Base-by-base conservation (phyloP, 345 rosid species). In the Cardamine resedifolia region DNA sequence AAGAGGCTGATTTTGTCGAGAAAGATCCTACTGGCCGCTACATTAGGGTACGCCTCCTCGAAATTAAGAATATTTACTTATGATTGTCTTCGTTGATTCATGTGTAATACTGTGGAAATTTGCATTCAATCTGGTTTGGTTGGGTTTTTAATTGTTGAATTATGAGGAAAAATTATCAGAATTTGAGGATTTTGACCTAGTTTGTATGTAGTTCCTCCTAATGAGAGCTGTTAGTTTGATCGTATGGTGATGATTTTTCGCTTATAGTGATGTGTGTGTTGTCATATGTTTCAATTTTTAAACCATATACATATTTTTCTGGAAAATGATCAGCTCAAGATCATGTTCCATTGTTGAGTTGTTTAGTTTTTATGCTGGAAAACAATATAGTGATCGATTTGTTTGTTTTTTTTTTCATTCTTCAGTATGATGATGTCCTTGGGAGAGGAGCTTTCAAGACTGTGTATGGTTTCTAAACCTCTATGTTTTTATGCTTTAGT, bases 371-470 rank as follows among this genome's bases (percentile, higher is more conserved):
- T 43, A 2, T 30, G 3, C 3, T 56, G 31, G 28, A 31, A 41
- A 23, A 19, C 53, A 15, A 30, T 33, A 5, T 28, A 38, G 52
- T 44, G 27, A 64, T 20, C 5, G 3, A 51, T 61, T 61, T 4
- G 16, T 53, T 70, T 73, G 12, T 30, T 61, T 73, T 41, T 78
- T 34, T 21, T 60, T 67, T 11, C 18, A 59, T 77, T n/a, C 63
- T 78, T 67, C 85, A 88, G 94, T 86, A 82, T 77, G 88, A 88
- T 81, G 98, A 93, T 74, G 68, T 90, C 43, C 70, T 93, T 80
- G 98, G 98, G 65, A 86, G 78, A 80, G 98, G 98, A 70, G 98
- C 98, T 45, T 93, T 87, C 90, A 93, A 93, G 90, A 89, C 89
- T 76, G 98, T 93, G 87, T 90, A 93, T 88, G 89, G 52, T 80